A percentile compares a stretch with the other conserved stretches of the same genome.
Evolutionary conservation across 768 basidiomycete genomes (phyloP).

Genomic region (Russula virescens): DNA sequence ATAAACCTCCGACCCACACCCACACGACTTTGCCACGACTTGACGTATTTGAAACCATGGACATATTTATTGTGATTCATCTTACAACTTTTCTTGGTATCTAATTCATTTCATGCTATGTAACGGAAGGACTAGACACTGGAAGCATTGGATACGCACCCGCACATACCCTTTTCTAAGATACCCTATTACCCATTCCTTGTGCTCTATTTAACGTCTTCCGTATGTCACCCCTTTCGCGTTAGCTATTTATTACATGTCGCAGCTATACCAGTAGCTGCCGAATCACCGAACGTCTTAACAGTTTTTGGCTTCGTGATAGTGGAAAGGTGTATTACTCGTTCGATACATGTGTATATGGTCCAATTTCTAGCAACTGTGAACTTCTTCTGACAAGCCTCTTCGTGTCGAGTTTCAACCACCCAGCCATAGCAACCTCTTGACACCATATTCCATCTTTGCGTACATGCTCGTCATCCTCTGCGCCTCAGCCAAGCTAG

Average conservation of each 20-base stretch:
- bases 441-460: constrained; percentile 92
- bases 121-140: background rate
- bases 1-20: background rate
- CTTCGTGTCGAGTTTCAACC: constrained; percentile 36
- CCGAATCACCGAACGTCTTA: background rate
- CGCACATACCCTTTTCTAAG: background rate
- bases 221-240: background rate
- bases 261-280: too few relatives aligned
- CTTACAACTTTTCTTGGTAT: background rate
- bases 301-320: background rate
- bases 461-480: constrained; percentile 80
- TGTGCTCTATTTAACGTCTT: constrained; percentile 13
- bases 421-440: constrained; percentile 84
- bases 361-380: background rate
- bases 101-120: constrained; percentile 1
- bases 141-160: background rate
- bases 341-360: background rate
- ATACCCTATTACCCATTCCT: background rate
- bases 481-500: constrained; percentile 76
- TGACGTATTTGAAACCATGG: background rate
- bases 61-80: background rate
- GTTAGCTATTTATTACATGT: too few relatives aligned
- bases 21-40: background rate
- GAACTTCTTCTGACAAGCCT: background rate
- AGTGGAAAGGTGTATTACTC: constrained; percentile 2